Conservation (phyloP, 2,329 filamentous ascomycete genomes). For the Neoascochyta sp. region DNA sequence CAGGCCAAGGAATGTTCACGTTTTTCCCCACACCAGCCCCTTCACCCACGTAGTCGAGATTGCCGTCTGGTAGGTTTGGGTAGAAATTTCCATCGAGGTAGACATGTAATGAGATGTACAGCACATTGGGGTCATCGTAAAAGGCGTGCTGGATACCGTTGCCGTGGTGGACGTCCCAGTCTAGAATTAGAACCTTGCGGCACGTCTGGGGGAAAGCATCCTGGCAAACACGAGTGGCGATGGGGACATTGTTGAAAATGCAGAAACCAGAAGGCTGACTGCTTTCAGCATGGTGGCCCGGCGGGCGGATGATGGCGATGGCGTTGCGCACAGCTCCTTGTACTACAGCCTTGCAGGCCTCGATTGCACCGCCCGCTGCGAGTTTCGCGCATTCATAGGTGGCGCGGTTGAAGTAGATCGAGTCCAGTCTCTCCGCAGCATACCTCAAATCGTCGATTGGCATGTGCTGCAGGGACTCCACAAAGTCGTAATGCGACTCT, state of each 20-base stretch:
- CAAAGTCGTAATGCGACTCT: constrained; percentile 73
- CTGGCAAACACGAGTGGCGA: constrained; percentile 86
- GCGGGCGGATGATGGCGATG: constrained; percentile 90
- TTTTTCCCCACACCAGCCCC: constrained; percentile 60
- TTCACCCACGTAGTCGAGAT: constrained; percentile 57
- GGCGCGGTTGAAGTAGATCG: constrained; percentile 64
- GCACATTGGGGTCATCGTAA: constrained; percentile 87
- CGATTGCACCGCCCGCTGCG: constrained; percentile 88
- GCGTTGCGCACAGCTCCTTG: constrained; percentile 83
- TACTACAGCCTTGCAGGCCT: constrained; percentile 90
- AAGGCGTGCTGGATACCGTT: constrained; percentile 97
- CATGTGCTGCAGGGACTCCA: constrained; percentile 55
- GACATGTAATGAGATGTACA: constrained; percentile 94
- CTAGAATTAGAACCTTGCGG: constrained; percentile 85
- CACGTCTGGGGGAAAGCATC: constrained; percentile 73
- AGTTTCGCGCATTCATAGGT: constrained; percentile 78
- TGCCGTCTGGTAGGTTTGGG: constrained; percentile 59
- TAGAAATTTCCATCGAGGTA: constrained; percentile 83
- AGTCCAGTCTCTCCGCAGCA: constrained; percentile 53
- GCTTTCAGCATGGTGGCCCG: constrained; percentile 90
- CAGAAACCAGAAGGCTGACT: constrained; percentile 90
- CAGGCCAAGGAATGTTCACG: constrained; percentile 67
- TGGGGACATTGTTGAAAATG: constrained; percentile 95
- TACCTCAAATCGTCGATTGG: constrained; percentile 61
- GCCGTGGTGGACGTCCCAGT: constrained; percentile 79